A percentile compares a stretch with the other conserved stretches of the same genome.
These are phyloP conservation scores for Colletotrichum cuscutae DNA, from an alignment of 2,329 filamentous ascomycete species.

Conservation along the genomic window DNA sequence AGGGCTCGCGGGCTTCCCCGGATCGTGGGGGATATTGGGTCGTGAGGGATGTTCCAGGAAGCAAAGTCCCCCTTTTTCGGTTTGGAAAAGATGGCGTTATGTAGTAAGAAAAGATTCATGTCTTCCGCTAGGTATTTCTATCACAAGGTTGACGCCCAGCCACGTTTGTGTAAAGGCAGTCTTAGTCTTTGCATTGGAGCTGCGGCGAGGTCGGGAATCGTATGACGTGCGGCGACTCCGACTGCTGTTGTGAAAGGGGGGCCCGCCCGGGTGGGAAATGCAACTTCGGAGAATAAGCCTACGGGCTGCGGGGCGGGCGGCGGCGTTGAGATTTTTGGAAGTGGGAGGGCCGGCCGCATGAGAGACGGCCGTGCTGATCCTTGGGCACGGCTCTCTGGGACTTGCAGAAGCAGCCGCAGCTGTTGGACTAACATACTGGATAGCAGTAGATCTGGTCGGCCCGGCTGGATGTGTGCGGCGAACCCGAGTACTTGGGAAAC, in stretches of 20 bases:
- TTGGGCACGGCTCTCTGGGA: slow-evolving; percentile 1
- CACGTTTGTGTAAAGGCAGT: background rate
- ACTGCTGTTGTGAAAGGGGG: background rate
- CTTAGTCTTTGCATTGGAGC: background rate
- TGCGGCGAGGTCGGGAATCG: too few relatives aligned
- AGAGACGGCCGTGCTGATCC: slow-evolving; percentile 4
- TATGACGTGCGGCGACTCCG: background rate
- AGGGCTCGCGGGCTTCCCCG: slow-evolving; percentile 9
- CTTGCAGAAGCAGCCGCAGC: background rate
- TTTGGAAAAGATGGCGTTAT: background rate
- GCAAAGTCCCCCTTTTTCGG: background rate
- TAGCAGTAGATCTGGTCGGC: background rate
- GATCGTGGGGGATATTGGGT: background rate
- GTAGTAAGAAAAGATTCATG: background rate
- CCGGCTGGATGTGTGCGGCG: background rate
- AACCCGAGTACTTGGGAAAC: background rate
- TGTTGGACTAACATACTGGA: background rate
- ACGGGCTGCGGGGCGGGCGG: background rate
- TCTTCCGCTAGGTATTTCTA: background rate
- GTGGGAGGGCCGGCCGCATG: slow-evolving; percentile 13
- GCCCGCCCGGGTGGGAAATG: background rate
- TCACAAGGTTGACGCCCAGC: background rate
- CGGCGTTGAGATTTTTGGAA: background rate
- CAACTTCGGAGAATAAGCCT: slow-evolving; percentile 10
- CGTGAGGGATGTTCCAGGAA: background rate